These are phyloP conservation scores for Diplodia mutila DNA, from an alignment of 2,329 filamentous ascomycete genomes.

Conservation along the genomic window DNA sequence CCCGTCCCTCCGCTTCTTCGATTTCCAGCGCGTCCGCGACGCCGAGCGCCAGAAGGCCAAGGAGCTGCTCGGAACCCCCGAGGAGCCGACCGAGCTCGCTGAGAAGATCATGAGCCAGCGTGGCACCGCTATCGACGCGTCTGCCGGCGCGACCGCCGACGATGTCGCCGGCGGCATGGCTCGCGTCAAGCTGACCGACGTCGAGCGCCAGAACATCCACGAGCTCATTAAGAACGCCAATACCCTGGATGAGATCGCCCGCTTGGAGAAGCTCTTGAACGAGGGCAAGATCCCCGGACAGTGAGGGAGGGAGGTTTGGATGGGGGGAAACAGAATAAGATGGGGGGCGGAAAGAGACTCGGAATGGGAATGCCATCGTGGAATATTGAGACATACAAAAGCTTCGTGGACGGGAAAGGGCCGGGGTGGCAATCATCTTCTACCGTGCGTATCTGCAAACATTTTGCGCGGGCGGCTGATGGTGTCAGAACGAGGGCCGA, in stretches of 20 bases:
- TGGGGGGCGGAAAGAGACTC: not conserved
- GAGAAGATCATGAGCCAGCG: constrained; percentile 83
- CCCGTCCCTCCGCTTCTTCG: constrained; percentile 83
- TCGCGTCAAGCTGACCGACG: constrained; percentile 81
- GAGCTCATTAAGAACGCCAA: constrained; percentile 86
- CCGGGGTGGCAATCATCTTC: not conserved
- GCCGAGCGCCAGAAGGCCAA: constrained; percentile 75
- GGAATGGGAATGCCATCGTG: not conserved
- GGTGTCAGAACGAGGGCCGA: not conserved
- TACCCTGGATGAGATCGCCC: constrained; percentile 86
- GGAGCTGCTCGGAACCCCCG: constrained; percentile 80
- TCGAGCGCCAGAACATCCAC: constrained; percentile 83
- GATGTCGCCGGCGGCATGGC: constrained; percentile 62
- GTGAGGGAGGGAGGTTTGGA: not conserved
- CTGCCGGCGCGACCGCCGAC: constrained; percentile 46
- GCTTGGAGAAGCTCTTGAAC: constrained; percentile 86
- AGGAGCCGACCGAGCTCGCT: constrained; percentile 80
- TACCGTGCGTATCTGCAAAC: not conserved
- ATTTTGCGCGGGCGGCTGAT: not conserved
- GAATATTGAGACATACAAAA: not conserved
- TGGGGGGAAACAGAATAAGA: not conserved
- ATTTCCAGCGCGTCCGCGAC: constrained; percentile 89
- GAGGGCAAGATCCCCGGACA: constrained; percentile 61
- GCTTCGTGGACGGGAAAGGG: not conserved
- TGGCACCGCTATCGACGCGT: constrained; percentile 68